These are phyloP conservation scores for Cinnamomum chago DNA, from an alignment of 164 flowering plant genomes.

Conservation along the genomic window DNA sequence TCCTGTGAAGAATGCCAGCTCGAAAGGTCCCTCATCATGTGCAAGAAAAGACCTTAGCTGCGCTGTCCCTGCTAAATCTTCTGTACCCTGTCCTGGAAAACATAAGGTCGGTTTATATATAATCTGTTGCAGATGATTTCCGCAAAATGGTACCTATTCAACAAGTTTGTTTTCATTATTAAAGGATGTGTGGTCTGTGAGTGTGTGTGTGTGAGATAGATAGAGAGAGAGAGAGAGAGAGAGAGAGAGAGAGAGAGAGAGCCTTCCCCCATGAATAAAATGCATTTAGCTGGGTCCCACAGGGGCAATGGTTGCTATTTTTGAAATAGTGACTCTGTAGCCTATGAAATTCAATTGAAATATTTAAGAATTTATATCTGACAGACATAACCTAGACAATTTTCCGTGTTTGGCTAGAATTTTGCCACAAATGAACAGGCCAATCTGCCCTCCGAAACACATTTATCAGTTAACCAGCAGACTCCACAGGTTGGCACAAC, in stretches of 20 bases:
- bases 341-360: too few species aligned
- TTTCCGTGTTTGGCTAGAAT: too few species aligned
- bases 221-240: too few species aligned
- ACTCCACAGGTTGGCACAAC: slow-evolving; percentile 13
- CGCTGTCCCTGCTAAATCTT: slow-evolving; percentile 23
- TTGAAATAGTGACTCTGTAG: too few species aligned
- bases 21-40: slow-evolving; percentile 22
- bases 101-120: slow-evolving; percentile 37
- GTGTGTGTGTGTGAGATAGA: neutral
- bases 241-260: too few species aligned
- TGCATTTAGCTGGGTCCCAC: too few species aligned
- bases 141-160: neutral
- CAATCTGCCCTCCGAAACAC: slow-evolving; percentile 14
- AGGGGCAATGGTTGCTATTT: too few species aligned
- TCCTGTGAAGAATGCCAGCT: slow-evolving; percentile 24
- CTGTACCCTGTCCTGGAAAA: slow-evolving; percentile 26
- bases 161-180: neutral
- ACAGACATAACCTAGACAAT: too few species aligned
- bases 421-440: slow-evolving; percentile 25
- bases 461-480: slow-evolving; percentile 16
- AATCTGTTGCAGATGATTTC: neutral
- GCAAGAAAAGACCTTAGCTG: slow-evolving; percentile 15
- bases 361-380: too few species aligned
- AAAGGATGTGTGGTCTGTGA: neutral
- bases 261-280: too few species aligned